Conservation (phyloP, 257 asterid species). For the Solanum acaule region DNA sequence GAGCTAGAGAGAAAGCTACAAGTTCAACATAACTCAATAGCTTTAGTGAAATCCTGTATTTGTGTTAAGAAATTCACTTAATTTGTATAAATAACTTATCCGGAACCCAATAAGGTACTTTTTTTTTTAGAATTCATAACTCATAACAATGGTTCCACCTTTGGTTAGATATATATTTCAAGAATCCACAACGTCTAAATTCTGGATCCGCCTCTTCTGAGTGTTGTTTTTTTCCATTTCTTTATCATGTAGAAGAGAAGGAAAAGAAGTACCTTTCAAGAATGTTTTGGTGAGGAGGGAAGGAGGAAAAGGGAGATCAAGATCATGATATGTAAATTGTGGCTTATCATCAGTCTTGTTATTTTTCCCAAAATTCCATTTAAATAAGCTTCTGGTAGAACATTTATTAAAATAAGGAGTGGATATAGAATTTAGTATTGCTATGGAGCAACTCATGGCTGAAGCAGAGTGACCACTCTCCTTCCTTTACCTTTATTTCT, state of each 20-base stretch:
- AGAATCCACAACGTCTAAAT: background rate
- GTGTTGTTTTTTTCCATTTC: background rate
- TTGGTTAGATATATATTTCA: background rate
- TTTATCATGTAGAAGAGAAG: background rate
- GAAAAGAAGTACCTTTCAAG: constrained; percentile 42
- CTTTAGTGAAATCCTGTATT: background rate
- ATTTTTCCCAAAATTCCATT: constrained; percentile 52
- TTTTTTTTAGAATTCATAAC: background rate
- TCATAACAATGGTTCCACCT: background rate
- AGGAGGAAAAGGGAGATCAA: constrained; percentile 59
- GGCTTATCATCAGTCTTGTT: constrained; percentile 19
- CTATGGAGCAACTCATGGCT: background rate
- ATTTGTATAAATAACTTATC: background rate
- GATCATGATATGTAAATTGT: constrained; percentile 39
- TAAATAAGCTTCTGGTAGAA: constrained; percentile 43
- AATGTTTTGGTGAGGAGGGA: constrained; percentile 57
- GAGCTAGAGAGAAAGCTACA: background rate
- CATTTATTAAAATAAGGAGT: constrained; percentile 17
- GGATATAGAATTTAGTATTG: constrained; percentile 17
- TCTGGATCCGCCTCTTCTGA: background rate
- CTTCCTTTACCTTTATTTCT: background rate
- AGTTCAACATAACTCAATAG: background rate
- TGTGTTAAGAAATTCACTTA: background rate
- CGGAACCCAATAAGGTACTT: background rate
- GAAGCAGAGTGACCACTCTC: background rate